Evolutionary conservation across 257 asterid species (phyloP).

Genomic region (Echites panduratus): DNA sequence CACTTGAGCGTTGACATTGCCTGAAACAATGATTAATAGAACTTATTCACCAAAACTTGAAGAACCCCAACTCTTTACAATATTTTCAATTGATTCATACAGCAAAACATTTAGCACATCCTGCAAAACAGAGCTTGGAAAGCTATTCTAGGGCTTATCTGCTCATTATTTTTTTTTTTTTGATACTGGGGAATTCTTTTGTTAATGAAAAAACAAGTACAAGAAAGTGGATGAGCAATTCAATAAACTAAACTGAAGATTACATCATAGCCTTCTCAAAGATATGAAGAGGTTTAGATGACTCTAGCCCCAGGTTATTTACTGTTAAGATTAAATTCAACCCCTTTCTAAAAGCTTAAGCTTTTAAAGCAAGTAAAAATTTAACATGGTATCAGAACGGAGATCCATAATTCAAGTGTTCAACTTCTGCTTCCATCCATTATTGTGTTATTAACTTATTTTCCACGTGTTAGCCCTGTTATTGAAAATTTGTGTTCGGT

Average conservation of each 20-base stretch:
- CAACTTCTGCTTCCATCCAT: too few relatives aligned
- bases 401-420: too few relatives aligned
- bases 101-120: background rate
- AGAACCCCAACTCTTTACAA: background rate
- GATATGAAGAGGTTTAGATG: background rate
- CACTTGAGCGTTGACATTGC: conserved; percentile 61
- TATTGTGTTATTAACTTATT: too few relatives aligned
- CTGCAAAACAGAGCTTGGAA: background rate
- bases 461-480: too few relatives aligned
- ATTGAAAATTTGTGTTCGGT: too few relatives aligned
- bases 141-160: background rate
- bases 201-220: background rate
- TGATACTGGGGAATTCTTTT: background rate
- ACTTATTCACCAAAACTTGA: background rate
- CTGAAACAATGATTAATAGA: conserved; percentile 22
- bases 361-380: too few relatives aligned
- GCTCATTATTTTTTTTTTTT: background rate
- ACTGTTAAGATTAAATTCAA: too few relatives aligned
- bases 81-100: background rate
- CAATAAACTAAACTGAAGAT: background rate
- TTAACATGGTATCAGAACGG: too few relatives aligned
- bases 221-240: background rate
- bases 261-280: background rate
- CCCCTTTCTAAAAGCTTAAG: too few relatives aligned
- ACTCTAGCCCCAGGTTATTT: too few relatives aligned